Evolutionary conservation across 306 rosid species (phyloP).

Genomic region (Corylus heterophylla): DNA sequence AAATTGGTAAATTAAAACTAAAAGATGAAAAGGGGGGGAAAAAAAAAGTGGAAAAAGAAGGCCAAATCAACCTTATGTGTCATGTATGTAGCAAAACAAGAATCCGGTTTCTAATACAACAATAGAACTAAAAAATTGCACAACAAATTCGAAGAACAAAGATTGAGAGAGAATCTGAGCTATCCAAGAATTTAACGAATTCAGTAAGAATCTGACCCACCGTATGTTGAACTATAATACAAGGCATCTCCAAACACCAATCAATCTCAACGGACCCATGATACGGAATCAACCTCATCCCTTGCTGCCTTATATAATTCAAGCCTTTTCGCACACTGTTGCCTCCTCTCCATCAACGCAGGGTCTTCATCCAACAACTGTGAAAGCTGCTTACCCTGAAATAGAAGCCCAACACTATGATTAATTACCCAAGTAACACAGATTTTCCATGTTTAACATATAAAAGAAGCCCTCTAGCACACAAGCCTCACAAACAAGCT

Average conservation of each 20-base stretch:
- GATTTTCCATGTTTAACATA: too few species aligned
- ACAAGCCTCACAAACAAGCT: too few species aligned
- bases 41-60: neutral
- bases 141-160: neutral
- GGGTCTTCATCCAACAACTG: conserved; percentile 92
- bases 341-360: conserved; percentile 90
- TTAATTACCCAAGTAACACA: neutral
- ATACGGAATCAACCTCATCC: conserved; percentile 89
- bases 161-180: neutral
- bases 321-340: conserved; percentile 78
- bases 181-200: conserved; percentile 8
- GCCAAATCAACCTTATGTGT: neutral
- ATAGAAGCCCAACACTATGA: conserved; percentile 3
- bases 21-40: neutral
- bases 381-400: conserved; percentile 70
- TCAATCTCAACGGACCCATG: conserved; percentile 68
- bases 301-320: conserved; percentile 93
- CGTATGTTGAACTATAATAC: conserved; percentile 19
- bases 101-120: conserved; percentile 16
- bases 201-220: conserved; percentile 1
- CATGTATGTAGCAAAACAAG: neutral
- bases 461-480: neutral
- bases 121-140: conserved; percentile 8
- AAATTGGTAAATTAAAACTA: neutral
- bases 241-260: conserved; percentile 1